Conservation (phyloP, 352 stramenopile genomes). For the Plasmopara halstedii region DNA sequence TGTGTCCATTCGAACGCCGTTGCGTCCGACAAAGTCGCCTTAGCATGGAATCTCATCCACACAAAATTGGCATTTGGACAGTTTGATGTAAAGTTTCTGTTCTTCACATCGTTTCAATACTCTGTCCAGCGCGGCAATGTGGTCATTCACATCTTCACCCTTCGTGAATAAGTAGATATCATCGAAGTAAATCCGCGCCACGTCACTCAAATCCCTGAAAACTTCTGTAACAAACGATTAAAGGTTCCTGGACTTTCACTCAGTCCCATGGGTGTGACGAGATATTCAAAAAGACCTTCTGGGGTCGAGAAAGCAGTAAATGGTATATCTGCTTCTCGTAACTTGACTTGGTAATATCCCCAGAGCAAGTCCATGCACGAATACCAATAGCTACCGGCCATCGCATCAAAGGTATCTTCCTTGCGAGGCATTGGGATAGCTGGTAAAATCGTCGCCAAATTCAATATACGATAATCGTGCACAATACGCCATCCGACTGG, state of each 20-base stretch:
- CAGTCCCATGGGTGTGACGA: constrained; percentile 2
- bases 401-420: neutral
- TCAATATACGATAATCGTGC: neutral
- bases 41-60: constrained; percentile 1
- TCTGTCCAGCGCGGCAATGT: constrained; percentile 1
- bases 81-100: constrained; percentile 6
- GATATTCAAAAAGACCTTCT: constrained; percentile 3
- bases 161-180: constrained; percentile 3
- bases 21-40: constrained; percentile 1
- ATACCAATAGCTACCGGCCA: neutral
- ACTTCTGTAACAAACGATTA: constrained; percentile 4
- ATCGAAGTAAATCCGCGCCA: constrained; percentile 6
- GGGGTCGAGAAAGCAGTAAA: neutral
- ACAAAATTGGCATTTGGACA: constrained; percentile 5
- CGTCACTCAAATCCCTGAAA: neutral
- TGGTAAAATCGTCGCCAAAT: neutral
- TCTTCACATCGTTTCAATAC: constrained; percentile 1
- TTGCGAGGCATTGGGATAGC: neutral
- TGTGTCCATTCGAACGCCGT: constrained; percentile 1
- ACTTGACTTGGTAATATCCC: neutral
- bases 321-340: neutral
- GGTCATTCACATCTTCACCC: neutral
- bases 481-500: no score
- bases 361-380: neutral
- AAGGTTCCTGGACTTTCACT: constrained; percentile 2